Percentiles rank a stretch among this genome's conserved stretches.
Evolutionary conservation across 2,329 filamentous ascomycete genomes (phyloP).

Genomic region (Epichloe elymi): DNA sequence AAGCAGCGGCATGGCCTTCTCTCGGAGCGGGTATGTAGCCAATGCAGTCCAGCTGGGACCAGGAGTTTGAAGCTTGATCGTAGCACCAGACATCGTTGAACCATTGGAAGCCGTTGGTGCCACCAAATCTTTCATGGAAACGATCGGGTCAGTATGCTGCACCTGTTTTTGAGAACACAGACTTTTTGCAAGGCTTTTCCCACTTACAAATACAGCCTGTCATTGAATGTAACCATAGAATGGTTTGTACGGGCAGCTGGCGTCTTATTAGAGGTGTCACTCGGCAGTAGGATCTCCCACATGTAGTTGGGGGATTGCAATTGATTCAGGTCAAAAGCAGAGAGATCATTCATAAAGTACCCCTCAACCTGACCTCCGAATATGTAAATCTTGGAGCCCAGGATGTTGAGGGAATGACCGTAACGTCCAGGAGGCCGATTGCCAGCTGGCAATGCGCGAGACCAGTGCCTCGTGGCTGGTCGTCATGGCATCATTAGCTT

Average conservation of each 20-base stretch:
- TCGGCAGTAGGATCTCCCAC: conserved; percentile 82
- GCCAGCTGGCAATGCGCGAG: conserved; percentile 77
- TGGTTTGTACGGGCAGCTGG: conserved; percentile 92
- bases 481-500: conserved; percentile 8
- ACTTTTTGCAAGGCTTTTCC: not conserved
- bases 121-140: conserved; percentile 59
- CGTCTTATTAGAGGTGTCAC: conserved; percentile 39
- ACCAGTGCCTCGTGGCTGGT: conserved; percentile 93
- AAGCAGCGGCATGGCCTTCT: conserved; percentile 84
- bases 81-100: conserved; percentile 99
- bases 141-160: conserved; percentile 2
- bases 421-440: conserved; percentile 81
- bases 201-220: conserved; percentile 82
- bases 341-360: conserved; percentile 93
- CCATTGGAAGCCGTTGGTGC: conserved; percentile 91
- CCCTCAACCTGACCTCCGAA: conserved; percentile 97
- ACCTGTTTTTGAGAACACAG: not conserved
- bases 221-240: conserved; percentile 79
- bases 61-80: conserved; percentile 68
- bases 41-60: conserved; percentile 87
- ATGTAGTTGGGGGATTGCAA: conserved; percentile 81
- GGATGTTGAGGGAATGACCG: conserved; percentile 88
- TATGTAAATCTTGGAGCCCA: conserved; percentile 93
- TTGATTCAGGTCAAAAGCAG: conserved; percentile 91
- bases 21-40: conserved; percentile 90